Conservation (phyloP, 1,139 yeast species). For the Trichomonascaceae sp. region DNA sequence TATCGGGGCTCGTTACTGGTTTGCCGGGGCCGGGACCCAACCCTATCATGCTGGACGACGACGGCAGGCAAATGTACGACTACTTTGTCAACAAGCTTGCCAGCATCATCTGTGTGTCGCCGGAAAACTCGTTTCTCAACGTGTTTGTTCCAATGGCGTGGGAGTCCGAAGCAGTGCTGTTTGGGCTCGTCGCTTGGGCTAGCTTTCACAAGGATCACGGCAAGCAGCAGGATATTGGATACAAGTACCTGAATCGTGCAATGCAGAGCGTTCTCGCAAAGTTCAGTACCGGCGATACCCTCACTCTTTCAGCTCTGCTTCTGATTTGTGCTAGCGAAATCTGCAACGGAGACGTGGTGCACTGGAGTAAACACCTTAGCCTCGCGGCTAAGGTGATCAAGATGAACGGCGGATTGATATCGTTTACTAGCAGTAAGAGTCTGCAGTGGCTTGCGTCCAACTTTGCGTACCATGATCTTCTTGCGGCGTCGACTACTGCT, state of each 20-base stretch:
- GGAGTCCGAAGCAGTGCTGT: slow-evolving; percentile 50
- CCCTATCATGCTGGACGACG: slow-evolving; percentile 31
- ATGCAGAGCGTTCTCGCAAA: slow-evolving; percentile 14
- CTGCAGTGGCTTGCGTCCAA: slow-evolving; percentile 68
- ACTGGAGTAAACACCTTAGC: slow-evolving; percentile 19
- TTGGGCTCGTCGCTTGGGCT: slow-evolving; percentile 67
- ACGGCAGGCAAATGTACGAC: slow-evolving; percentile 43
- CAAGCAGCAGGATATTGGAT: slow-evolving; percentile 26
- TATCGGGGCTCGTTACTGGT: too few species aligned
- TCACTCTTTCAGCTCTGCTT: slow-evolving; percentile 50
- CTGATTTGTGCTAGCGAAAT: slow-evolving; percentile 33
- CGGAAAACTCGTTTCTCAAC: slow-evolving; percentile 53
- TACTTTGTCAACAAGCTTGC: slow-evolving; percentile 54
- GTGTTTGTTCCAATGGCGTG: slow-evolving; percentile 74
- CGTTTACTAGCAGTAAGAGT: slow-evolving; percentile 39
- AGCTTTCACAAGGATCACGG: slow-evolving; percentile 44
- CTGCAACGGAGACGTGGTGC: slow-evolving; percentile 18
- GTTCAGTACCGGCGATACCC: slow-evolving; percentile 17
- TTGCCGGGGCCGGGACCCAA: too few species aligned
- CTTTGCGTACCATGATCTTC: slow-evolving; percentile 69
- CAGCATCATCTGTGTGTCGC: slow-evolving; percentile 49
- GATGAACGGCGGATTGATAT: slow-evolving; percentile 18
- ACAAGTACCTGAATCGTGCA: slow-evolving; percentile 21
- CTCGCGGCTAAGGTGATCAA: slow-evolving; percentile 18
- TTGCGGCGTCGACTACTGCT: slow-evolving; percentile 39